These are phyloP conservation scores for Phaeoacremonium minimum DNA, from an alignment of 2,329 filamentous ascomycete genomes.

Conservation along the genomic window DNA sequence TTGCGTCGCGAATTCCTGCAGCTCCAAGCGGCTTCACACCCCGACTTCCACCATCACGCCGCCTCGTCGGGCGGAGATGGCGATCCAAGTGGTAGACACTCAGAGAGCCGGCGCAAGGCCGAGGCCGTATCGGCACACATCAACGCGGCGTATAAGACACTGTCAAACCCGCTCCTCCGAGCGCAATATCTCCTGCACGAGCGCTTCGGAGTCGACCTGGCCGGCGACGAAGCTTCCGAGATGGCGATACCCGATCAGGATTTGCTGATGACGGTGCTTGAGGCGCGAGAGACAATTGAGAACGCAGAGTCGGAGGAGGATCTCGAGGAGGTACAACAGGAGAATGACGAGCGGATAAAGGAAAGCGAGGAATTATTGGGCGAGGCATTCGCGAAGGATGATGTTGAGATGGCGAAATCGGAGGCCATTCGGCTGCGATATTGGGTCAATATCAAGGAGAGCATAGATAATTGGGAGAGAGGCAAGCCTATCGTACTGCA, in stretches of 20 bases:
- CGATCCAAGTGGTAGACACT: constrained; percentile 2
- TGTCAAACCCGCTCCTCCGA: constrained; percentile 70
- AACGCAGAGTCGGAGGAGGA: constrained; percentile 64
- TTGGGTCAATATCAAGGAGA: constrained; percentile 84
- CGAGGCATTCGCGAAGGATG: constrained; percentile 59
- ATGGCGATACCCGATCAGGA: constrained; percentile 57
- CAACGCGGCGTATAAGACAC: constrained; percentile 88
- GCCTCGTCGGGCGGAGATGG: constrained; percentile 8
- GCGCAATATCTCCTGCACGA: constrained; percentile 82
- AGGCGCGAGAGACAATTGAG: constrained; percentile 73
- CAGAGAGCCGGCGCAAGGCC: constrained; percentile 40
- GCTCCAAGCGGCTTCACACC: constrained; percentile 74
- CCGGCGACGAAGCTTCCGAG: constrained; percentile 71
- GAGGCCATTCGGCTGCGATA: constrained; percentile 80
- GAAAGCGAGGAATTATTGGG: constrained; percentile 61
- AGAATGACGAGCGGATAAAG: constrained; percentile 65
- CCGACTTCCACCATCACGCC: constrained; percentile 53
- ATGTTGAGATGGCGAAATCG: constrained; percentile 60
- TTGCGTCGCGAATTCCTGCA: constrained; percentile 83
- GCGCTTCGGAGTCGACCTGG: constrained; percentile 70
- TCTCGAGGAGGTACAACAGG: constrained; percentile 50
- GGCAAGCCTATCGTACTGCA: constrained; percentile 58
- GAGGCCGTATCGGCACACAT: constrained; percentile 78
- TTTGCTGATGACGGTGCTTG: constrained; percentile 74
- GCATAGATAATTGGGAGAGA: constrained; percentile 77